These are phyloP conservation scores for Penicillium egyptiacum DNA, from an alignment of 495 filamentous ascomycete genomes.

Conservation along the genomic window DNA sequence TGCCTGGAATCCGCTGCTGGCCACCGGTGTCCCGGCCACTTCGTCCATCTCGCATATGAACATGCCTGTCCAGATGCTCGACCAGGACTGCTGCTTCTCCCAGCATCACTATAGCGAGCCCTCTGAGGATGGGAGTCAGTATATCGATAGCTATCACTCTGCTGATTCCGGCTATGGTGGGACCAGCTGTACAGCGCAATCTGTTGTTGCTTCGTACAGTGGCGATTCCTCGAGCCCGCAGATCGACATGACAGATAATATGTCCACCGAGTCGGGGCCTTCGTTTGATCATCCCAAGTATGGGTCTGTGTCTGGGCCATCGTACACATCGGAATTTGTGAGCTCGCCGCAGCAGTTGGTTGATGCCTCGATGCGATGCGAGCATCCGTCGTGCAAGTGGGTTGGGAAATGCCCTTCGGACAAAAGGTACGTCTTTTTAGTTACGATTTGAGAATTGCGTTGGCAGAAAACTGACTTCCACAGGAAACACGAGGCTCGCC, in stretches of 20 bases:
- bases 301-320: conserved; percentile 12
- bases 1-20: conserved; percentile 41
- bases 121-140: conserved; percentile 59
- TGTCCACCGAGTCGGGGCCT: conserved; percentile 22
- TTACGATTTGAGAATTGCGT: neutral
- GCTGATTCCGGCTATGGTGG: conserved; percentile 69
- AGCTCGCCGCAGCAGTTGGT: conserved; percentile 25
- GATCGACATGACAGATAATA: conserved; percentile 27
- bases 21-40: conserved; percentile 33
- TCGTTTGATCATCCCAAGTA: conserved; percentile 19
- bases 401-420: conserved; percentile 45
- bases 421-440: conserved; percentile 31
- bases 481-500: conserved; percentile 81
- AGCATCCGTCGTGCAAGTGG: conserved; percentile 39
- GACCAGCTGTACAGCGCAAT: conserved; percentile 46
- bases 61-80: conserved; percentile 17
- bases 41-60: conserved; percentile 23
- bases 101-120: conserved; percentile 35
- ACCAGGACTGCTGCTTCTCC: conserved; percentile 28
- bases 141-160: conserved; percentile 42
- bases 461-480: conserved; percentile 1
- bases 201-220: conserved; percentile 38
- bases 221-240: conserved; percentile 36
- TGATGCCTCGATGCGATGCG: conserved; percentile 33
- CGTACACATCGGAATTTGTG: conserved; percentile 17